A percentile compares a stretch with the other conserved stretches of the same genome.
Conservation (phyloP, 176 grass and related monocot species). For the Saccharum spontaneum region DNA sequence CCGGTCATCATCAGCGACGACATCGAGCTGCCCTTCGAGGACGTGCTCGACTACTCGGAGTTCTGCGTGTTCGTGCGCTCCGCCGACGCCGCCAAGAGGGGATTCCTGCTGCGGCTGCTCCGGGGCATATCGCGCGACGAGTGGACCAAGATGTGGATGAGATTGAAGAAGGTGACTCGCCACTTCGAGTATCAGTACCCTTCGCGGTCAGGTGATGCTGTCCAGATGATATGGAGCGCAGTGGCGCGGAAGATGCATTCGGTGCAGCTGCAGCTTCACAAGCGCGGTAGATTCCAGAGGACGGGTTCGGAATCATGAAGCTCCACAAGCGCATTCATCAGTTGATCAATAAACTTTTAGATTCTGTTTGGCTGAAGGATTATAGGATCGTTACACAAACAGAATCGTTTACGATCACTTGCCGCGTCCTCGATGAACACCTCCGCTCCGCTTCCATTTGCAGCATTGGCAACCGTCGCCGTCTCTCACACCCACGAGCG, state of each 20-base stretch:
- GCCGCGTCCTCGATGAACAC: too few relatives aligned
- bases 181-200: conserved; percentile 85
- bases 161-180: conserved; percentile 58
- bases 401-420: too few relatives aligned
- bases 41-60: conserved; percentile 81
- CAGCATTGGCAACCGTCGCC: too few relatives aligned
- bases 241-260: conserved; percentile 70
- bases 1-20: conserved; percentile 79
- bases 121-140: conserved; percentile 35
- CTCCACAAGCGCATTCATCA: not conserved
- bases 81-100: conserved; percentile 44
- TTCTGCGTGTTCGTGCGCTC: conserved; percentile 85
- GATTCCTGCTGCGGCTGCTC: conserved; percentile 50
- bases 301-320: conserved; percentile 34
- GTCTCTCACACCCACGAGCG: too few relatives aligned
- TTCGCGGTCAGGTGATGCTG: conserved; percentile 51
- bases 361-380: too few relatives aligned
- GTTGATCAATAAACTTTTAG: conserved; percentile 26
- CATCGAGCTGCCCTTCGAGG: conserved; percentile 86
- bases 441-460: too few relatives aligned
- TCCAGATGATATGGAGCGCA: conserved; percentile 79
- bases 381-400: too few relatives aligned
- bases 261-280: conserved; percentile 66
- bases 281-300: conserved; percentile 38
- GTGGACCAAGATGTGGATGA: conserved; percentile 67